Evolutionary conservation across 2,329 filamentous ascomycete species (phyloP).

Genomic region (Biscogniauxia mediterranea): DNA sequence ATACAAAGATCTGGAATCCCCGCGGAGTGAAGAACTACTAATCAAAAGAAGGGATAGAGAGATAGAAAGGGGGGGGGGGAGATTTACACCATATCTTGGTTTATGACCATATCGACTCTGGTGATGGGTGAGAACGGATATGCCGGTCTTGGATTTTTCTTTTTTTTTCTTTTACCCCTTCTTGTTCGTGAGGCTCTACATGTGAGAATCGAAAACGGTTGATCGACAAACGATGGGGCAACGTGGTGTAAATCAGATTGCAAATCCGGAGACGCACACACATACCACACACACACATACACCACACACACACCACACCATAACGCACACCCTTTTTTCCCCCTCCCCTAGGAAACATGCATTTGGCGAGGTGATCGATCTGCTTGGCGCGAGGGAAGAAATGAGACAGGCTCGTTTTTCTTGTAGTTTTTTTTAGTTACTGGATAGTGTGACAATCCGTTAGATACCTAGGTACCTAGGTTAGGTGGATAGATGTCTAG

Average conservation of each 20-base stretch:
- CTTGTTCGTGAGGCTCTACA: neutral
- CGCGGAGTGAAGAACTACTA: too few species aligned
- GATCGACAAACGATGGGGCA: constrained; percentile 3
- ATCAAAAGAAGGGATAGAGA: too few species aligned
- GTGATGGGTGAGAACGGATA: too few species aligned
- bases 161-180: too few species aligned
- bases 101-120: too few species aligned
- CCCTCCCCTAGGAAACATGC: neutral
- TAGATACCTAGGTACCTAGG: too few species aligned
- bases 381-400: neutral
- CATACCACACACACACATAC: neutral
- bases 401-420: neutral
- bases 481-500: too few species aligned
- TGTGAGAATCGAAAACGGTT: neutral
- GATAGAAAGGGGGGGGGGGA: neutral
- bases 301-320: neutral
- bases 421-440: neutral
- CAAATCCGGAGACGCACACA: neutral
- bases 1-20: too few species aligned
- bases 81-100: neutral
- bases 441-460: neutral
- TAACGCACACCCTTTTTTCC: neutral
- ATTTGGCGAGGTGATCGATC: neutral
- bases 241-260: neutral
- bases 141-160: too few species aligned